These are phyloP conservation scores for Austropuccinia psidii DNA, from an alignment of 1,284 basidiomycete species.

Conservation along the genomic window DNA sequence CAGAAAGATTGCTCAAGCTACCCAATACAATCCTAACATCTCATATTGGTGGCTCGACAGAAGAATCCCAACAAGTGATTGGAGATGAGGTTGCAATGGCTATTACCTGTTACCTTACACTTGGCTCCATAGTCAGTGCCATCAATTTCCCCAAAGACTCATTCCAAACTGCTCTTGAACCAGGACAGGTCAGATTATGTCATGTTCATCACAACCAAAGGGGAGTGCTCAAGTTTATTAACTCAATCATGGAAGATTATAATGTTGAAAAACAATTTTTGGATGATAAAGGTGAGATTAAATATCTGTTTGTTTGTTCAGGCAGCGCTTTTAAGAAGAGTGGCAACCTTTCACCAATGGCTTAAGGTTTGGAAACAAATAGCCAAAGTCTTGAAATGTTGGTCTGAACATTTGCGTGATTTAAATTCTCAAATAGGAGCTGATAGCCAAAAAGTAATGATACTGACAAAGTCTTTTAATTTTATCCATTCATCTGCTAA, in stretches of 20 bases:
- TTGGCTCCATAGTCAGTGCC: constrained; percentile 78
- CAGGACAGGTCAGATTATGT: constrained; percentile 76
- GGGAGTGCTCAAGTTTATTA: constrained; percentile 90
- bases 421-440: no score
- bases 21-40: constrained; percentile 92
- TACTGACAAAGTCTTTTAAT: no score
- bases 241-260: constrained; percentile 80
- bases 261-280: constrained; percentile 99
- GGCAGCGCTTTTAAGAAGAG: no score
- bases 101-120: constrained; percentile 81
- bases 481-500: no score
- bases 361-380: no score
- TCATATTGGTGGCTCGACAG: constrained; percentile 97
- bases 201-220: constrained; percentile 96
- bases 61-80: constrained; percentile 96
- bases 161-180: constrained; percentile 72
- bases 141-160: constrained; percentile 99
- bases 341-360: no score
- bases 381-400: no score
- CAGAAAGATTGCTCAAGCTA: constrained; percentile 62
- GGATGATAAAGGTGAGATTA: constrained; percentile 88
- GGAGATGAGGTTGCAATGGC: constrained; percentile 87
- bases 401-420: no score
- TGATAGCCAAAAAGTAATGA: no score
- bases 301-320: no score